Base-by-base conservation (phyloP, 1,284 basidiomycete species). In the Fomitopsis schrenkii region DNA sequence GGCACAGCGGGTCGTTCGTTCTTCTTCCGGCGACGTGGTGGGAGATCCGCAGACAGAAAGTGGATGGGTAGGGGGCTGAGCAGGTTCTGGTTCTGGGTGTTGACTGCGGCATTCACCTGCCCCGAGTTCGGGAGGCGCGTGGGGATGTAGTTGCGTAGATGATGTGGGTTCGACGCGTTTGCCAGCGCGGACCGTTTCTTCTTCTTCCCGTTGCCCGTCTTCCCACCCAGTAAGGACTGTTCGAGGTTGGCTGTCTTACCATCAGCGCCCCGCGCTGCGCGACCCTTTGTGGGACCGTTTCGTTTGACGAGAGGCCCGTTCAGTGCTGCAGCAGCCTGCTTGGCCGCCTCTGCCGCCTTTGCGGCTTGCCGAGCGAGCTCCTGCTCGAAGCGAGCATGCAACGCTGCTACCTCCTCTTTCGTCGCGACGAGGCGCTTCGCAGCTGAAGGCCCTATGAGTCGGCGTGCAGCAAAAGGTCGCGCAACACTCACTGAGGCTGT, bases 121-220 rank as follows among this genome's bases (percentile, higher is more conserved):
- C 78, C 80, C n/a, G 82, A 79, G 71, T 86, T 78, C 15, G 90
- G 87, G 62, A 93, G 76, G 14, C 91, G 82, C 58, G 91, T 92
- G 28, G 91, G 91, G 46, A 93, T 86, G 74, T 93, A 93, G 77
- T 95, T 95, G 68, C 90, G 82, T 54, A 94, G 81, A 76, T 95
- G 94, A 74, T 96, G 94, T 5, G 93, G 94, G 71, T 95, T 95
- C 50, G 91, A 91, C 57, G 91, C 91, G 72, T 95, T 94, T 35
- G 93, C 92, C 19, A 93, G 77, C 2, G 88, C 88, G 55, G 90
- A 90, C 53, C 91, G 83, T 75, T 94, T 95, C 84, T 95, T 95
- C 84, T 95, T 94, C 82, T 93, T 94, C 41, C 81, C 76, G 30
- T 64, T 66, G 40, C 67, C 71, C 57, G 70, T 60, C 60, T 78